Evolutionary conservation across 495 filamentous ascomycete species (phyloP).

Genomic region (Cudoniella acicularis): DNA sequence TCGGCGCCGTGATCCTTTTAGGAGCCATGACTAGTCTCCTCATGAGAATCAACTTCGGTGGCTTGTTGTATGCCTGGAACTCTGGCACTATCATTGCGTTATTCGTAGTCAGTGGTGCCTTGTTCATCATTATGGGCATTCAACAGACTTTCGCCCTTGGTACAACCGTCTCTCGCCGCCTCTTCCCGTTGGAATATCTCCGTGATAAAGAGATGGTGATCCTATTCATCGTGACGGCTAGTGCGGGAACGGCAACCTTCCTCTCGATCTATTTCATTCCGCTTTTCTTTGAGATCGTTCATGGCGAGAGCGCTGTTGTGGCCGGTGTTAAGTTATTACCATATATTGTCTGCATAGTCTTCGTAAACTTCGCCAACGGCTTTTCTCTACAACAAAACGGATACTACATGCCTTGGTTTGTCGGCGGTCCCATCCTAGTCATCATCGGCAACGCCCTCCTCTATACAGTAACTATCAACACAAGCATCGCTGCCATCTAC

Average conservation of each 20-base stretch:
- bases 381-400: constrained; percentile 43
- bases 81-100: too few relatives aligned
- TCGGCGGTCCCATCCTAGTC: constrained; percentile 42
- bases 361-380: constrained; percentile 44
- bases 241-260: constrained; percentile 32
- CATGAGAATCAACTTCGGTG: too few relatives aligned
- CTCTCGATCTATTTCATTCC: constrained; percentile 47
- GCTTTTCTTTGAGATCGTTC: constrained; percentile 57
- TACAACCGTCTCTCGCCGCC: constrained; percentile 41
- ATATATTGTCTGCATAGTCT: constrained; percentile 47
- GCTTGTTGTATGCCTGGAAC: too few relatives aligned
- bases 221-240: constrained; percentile 37
- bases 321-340: constrained; percentile 57
- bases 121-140: too few relatives aligned
- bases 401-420: constrained; percentile 59
- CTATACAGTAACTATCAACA: constrained; percentile 36
- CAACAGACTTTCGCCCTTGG: constrained; percentile 49
- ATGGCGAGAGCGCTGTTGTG: constrained; percentile 41
- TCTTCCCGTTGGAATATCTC: constrained; percentile 54
- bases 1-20: too few relatives aligned
- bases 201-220: constrained; percentile 37
- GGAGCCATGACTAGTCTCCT: too few relatives aligned
- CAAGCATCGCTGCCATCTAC: constrained; percentile 42
- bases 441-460: constrained; percentile 50
- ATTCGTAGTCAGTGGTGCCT: too few relatives aligned